Evolutionary conservation across 1,284 basidiomycete genomes (phyloP), one percentile per base, ranked within the genome.

Genomic region (Boletus chippewaensis): DNA sequence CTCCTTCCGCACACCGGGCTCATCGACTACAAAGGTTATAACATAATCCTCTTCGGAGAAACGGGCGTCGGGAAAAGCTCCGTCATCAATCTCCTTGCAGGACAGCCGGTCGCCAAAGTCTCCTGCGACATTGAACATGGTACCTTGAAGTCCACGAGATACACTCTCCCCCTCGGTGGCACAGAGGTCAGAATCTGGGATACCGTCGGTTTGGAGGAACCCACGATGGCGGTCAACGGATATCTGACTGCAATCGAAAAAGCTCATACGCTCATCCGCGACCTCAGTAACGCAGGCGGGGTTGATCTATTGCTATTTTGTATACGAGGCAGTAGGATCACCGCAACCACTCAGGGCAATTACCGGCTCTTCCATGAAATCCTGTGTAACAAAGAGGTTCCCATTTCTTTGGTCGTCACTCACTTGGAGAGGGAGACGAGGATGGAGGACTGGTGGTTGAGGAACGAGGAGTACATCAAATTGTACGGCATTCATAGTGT

Each of bases 151-250:
- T 63, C 64, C 8, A 63, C 57, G 16, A 47, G 45, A 20, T 49
- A 69, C 38, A 38, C n/a, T 35, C 31, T 66, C 35, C 5, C 40
- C 12, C 22, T 69, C 28, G 26, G 26, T 1, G 31, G 6, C 20
- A 13, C 40, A 11, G 32, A 53, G 4, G 42, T 60, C 52, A 48
- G 45, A 15, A 54, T 74, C 20, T 74, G 66, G 57, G 73, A 73
- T 48, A 74, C 73, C 15, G 64, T 66, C 6, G 74, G 74, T 26
- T 67, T 74, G 9, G 61, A 73, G 40, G 72, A 75, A 49, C 68
- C 68, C 28, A 61, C 58, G 18, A 45, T 65, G 59, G 36, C 58
- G 2, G 22, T 70, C 59, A 53, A 63, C 47, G 44, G 64, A 50
- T 55, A 65, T 52, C 40, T 63, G 44, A 24, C 60, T 3, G 70